Evolutionary conservation across 345 rosid species (phyloP).

Genomic region (Pelargonium nanum): DNA sequence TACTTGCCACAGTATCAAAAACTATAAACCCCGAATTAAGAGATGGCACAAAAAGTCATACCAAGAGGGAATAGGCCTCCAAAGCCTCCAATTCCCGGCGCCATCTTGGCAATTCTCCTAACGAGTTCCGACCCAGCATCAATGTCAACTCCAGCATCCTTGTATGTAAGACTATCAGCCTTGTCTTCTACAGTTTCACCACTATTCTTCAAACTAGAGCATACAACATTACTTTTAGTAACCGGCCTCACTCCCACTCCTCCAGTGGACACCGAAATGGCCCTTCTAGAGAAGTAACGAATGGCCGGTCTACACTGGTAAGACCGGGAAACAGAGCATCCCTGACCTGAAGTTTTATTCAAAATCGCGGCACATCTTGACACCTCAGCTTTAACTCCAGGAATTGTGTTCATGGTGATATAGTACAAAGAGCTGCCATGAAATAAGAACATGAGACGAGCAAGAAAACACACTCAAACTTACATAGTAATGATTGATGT

Average conservation of each 20-base stretch:
- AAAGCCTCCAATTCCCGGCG: conserved; percentile 88
- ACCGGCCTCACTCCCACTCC: neutral
- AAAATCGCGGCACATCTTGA: neutral
- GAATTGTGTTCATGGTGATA: conserved; percentile 6
- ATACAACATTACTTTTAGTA: neutral
- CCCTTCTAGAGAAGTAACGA: neutral
- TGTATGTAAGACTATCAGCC: conserved; percentile 45
- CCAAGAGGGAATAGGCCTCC: conserved; percentile 88
- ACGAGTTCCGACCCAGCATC: conserved; percentile 93
- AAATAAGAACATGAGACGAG: too few species aligned
- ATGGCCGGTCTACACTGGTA: neutral
- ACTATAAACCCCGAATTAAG: neutral
- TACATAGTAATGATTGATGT: too few species aligned
- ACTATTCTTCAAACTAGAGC: conserved; percentile 23
- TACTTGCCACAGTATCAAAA: neutral
- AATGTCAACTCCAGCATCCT: conserved; percentile 87
- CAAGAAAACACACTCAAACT: too few species aligned
- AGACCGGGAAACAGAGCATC: neutral
- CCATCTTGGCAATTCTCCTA: conserved; percentile 73
- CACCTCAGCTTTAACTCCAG: conserved; percentile 1
- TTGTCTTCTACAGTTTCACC: conserved; percentile 3
- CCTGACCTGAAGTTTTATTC: conserved; percentile 1
- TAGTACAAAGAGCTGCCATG: neutral
- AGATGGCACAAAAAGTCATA: conserved; percentile 13
- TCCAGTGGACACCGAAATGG: neutral